A percentile compares a stretch with the other conserved stretches of the same genome.
These are phyloP conservation scores for Huntiella abstrusa DNA, from an alignment of 2,329 filamentous ascomycete genomes.

Conservation along the genomic window DNA sequence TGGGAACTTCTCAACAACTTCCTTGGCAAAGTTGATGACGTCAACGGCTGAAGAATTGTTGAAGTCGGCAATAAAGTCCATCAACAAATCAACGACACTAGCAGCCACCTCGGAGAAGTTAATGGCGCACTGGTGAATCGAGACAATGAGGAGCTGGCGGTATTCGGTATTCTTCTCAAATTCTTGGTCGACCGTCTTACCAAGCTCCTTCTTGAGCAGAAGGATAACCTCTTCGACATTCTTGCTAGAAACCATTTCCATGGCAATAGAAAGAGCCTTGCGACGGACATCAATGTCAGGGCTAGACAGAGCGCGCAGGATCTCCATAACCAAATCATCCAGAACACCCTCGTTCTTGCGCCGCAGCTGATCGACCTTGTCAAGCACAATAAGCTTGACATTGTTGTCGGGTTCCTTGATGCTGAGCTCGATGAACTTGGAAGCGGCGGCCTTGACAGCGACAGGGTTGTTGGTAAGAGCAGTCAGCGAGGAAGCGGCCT, in stretches of 20 bases:
- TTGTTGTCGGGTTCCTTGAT: constrained; percentile 99
- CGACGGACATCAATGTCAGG: constrained; percentile 88
- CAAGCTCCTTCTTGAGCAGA: constrained; percentile 88
- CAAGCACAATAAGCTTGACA: constrained; percentile 93
- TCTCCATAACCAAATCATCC: constrained; percentile 92
- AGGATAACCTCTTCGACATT: constrained; percentile 96
- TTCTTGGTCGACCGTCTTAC: constrained; percentile 94
- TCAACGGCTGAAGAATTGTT: constrained; percentile 94
- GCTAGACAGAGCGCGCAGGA: constrained; percentile 82
- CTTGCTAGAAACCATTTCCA: constrained; percentile 98
- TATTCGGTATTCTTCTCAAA: constrained; percentile 98
- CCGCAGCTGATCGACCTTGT: constrained; percentile 74
- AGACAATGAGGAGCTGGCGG: constrained; percentile 83
- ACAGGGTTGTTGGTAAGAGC: constrained; percentile 91
- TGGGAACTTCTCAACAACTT: constrained; percentile 96
- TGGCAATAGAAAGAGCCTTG: constrained; percentile 73
- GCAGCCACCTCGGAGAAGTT: constrained; percentile 97
- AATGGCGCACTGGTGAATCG: constrained; percentile 96
- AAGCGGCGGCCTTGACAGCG: constrained; percentile 86
- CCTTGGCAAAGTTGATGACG: constrained; percentile 96
- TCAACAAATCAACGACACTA: constrained; percentile 86
- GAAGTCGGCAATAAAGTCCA: constrained; percentile 98
- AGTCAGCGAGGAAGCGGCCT: constrained; percentile 87
- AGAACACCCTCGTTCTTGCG: constrained; percentile 79
- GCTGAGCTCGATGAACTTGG: constrained; percentile 89